phyloP scores from a whole-genome alignment of 2,329 filamentous ascomycete genomes.

The Cladobotryum protrusum region DNA sequence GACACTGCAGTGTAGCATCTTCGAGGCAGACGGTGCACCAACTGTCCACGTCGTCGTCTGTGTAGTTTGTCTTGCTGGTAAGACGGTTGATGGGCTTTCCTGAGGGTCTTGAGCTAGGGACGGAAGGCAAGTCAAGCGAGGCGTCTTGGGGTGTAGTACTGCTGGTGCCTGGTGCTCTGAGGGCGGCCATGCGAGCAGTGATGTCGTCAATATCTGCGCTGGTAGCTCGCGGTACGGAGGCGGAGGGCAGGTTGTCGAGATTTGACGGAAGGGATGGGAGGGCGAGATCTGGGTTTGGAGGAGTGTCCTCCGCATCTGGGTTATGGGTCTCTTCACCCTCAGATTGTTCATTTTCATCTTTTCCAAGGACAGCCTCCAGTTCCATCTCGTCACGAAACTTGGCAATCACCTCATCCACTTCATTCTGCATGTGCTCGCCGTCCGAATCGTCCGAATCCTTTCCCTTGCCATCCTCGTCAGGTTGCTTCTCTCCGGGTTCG shows the following conservation, averaged over 20 bases:
- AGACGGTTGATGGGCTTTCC: conserved; percentile 34
- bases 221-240: conserved; percentile 15
- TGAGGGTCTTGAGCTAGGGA: conserved; percentile 43
- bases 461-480: conserved; percentile 6
- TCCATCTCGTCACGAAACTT: conserved; percentile 41
- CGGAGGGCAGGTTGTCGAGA: conserved; percentile 31
- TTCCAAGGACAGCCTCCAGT: conserved; percentile 22
- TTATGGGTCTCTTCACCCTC: background rate
- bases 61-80: conserved; percentile 39
- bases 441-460: conserved; percentile 41
- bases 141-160: conserved; percentile 21
- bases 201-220: conserved; percentile 37
- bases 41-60: conserved; percentile 64
- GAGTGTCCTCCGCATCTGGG: conserved; percentile 7
- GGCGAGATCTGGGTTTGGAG: conserved; percentile 23
- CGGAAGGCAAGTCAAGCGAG: conserved; percentile 40
- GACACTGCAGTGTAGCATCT: conserved; percentile 65
- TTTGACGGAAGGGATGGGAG: conserved; percentile 43
- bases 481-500: background rate
- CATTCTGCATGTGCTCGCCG: conserved; percentile 40
- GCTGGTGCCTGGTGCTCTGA: conserved; percentile 32
- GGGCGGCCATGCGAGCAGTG: conserved; percentile 45
- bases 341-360: background rate
- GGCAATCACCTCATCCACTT: conserved; percentile 40
- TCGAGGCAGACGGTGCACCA: conserved; percentile 84